These are phyloP conservation scores for Verticillium alfalfae DNA, from an alignment of 2,329 filamentous ascomycete genomes.

Conservation along the genomic window DNA sequence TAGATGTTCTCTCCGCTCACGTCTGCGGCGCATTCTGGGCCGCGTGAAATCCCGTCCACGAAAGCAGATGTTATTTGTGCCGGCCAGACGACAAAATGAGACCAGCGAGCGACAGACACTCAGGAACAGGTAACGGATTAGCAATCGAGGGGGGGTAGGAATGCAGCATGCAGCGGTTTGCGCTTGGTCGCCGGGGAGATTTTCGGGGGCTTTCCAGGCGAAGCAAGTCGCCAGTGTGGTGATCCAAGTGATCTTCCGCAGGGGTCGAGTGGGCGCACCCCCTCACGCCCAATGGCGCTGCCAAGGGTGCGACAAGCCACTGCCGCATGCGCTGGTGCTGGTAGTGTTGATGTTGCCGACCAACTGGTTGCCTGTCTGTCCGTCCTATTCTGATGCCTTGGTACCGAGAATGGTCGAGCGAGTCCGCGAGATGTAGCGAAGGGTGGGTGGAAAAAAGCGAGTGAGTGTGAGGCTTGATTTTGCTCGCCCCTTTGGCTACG, in stretches of 20 bases:
- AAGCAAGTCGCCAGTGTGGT: not conserved
- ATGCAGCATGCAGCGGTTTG: not conserved
- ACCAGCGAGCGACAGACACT: not conserved
- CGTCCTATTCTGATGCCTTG: not conserved
- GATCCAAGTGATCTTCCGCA: not conserved
- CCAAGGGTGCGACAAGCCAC: not conserved
- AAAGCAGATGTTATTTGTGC: too few relatives aligned
- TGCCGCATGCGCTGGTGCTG: not conserved
- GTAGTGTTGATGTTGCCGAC: not conserved
- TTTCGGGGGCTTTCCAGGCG: not conserved
- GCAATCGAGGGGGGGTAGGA: not conserved
- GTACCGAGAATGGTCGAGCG: too few relatives aligned
- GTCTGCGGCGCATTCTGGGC: too few relatives aligned
- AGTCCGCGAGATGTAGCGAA: too few relatives aligned
- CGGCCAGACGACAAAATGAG: not conserved
- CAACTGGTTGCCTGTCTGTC: not conserved
- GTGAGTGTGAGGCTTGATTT: too few relatives aligned
- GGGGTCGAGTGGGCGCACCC: not conserved
- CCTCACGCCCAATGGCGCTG: not conserved
- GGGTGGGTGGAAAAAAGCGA: too few relatives aligned
- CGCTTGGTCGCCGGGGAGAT: not conserved
- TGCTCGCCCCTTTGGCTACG: too few relatives aligned
- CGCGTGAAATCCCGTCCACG: too few relatives aligned
- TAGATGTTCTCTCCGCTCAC: too few relatives aligned
- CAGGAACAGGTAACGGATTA: not conserved